Percentiles rank a stretch among this genome's conserved stretches.
Evolutionary conservation across 352 stramenopile genomes (phyloP).

Genomic region (Phytophthora sojae): DNA sequence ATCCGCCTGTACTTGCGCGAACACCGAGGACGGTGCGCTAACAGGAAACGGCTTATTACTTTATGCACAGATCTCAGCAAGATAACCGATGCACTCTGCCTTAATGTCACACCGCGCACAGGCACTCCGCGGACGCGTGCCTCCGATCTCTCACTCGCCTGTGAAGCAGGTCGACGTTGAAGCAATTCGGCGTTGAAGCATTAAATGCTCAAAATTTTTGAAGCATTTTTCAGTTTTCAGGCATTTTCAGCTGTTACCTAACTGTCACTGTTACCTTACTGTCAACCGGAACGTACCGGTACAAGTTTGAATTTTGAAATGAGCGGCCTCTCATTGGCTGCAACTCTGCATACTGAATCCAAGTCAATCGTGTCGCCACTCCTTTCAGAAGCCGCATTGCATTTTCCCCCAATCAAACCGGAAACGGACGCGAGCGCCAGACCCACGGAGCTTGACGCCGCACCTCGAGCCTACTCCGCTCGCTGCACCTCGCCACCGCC

Average conservation of each 20-base stretch:
- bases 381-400: constrained; percentile 15
- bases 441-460: background rate
- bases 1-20: background rate
- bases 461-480: constrained; percentile 1
- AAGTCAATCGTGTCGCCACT: constrained; percentile 27
- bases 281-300: constrained; percentile 27
- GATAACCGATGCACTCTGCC: background rate
- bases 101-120: background rate
- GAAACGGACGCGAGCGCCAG: constrained; percentile 10
- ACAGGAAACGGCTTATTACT: background rate
- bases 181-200: background rate
- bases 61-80: background rate
- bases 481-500: background rate
- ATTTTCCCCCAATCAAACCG: constrained; percentile 25
- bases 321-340: constrained; percentile 25
- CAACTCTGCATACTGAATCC: constrained; percentile 28
- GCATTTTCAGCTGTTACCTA: no score
- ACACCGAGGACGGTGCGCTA: background rate
- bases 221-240: no score
- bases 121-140: background rate
- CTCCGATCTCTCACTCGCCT: background rate
- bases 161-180: background rate
- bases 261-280: background rate
- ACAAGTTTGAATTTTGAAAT: constrained; percentile 48
- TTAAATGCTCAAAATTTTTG: no score